phyloP scores from a whole-genome alignment of 495 filamentous ascomycete species.

The Articulospora tetracladia region DNA sequence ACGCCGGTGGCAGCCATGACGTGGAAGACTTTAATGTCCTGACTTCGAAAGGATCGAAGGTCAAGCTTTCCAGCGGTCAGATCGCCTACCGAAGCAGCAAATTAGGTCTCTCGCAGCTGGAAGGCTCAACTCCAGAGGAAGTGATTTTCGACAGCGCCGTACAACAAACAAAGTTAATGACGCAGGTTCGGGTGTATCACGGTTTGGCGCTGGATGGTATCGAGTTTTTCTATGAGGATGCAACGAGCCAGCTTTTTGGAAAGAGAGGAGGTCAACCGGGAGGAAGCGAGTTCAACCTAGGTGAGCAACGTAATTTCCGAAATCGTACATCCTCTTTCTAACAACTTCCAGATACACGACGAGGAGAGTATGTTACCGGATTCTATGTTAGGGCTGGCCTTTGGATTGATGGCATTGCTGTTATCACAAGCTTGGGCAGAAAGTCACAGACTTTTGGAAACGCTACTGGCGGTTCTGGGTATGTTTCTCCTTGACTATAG shows the following conservation, averaged over 20 bases:
- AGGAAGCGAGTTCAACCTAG: conserved; percentile 73
- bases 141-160: conserved; percentile 69
- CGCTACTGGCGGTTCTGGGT: conserved; percentile 76
- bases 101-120: conserved; percentile 69
- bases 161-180: conserved; percentile 68
- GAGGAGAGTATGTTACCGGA: conserved; percentile 82
- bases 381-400: conserved; percentile 79
- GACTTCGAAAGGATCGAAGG: conserved; percentile 62
- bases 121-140: conserved; percentile 68
- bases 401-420: conserved; percentile 89
- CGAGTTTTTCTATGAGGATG: conserved; percentile 92
- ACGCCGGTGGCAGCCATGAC: conserved; percentile 63
- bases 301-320: conserved; percentile 32
- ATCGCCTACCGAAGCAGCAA: conserved; percentile 72
- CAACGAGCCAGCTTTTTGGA: conserved; percentile 83
- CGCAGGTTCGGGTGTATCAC: conserved; percentile 72
- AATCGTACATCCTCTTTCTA: not conserved
- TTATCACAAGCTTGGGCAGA: conserved; percentile 82
- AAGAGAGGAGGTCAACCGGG: conserved; percentile 72
- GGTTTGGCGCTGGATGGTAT: conserved; percentile 77
- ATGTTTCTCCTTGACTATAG: conserved; percentile 31
- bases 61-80: conserved; percentile 74
- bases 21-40: conserved; percentile 69
- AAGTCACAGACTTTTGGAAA: conserved; percentile 87
- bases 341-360: conserved; percentile 60